Conservation (phyloP, 2,329 filamentous ascomycete species). For the Zymoseptoria crescenta region DNA sequence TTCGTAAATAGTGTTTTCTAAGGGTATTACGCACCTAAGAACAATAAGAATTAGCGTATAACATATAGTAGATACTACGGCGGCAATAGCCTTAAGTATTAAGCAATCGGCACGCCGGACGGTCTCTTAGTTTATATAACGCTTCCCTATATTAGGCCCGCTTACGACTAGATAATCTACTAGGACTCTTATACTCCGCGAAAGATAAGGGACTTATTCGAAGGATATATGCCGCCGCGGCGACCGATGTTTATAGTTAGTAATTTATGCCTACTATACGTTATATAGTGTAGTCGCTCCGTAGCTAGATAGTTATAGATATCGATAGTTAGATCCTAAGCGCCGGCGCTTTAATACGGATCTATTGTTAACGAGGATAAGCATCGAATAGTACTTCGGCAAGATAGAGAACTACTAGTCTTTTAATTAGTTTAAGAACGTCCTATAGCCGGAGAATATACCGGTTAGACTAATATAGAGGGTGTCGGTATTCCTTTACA, state of each 20-base stretch:
- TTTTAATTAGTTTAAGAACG: background rate
- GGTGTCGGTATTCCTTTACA: background rate
- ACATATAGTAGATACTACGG: background rate
- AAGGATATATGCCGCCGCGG: background rate
- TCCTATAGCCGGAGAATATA: background rate
- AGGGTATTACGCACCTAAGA: background rate
- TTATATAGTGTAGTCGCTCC: background rate
- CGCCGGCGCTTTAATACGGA: background rate
- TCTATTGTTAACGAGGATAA: background rate
- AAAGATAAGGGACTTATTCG: background rate
- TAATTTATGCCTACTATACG: background rate
- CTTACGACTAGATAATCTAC: background rate
- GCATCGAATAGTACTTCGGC: background rate
- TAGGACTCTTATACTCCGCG: background rate
- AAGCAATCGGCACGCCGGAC: background rate
- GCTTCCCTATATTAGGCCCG: background rate
- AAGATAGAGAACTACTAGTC: background rate
- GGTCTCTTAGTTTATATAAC: background rate
- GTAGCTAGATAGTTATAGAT: background rate
- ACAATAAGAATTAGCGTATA: background rate
- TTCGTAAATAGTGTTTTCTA: background rate
- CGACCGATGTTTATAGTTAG: background rate
- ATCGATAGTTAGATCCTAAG: background rate
- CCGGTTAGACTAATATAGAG: background rate
- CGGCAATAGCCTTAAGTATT: background rate